phyloP scores from a whole-genome alignment of 441 rosid genomes.

The Metrosideros polymorpha region DNA sequence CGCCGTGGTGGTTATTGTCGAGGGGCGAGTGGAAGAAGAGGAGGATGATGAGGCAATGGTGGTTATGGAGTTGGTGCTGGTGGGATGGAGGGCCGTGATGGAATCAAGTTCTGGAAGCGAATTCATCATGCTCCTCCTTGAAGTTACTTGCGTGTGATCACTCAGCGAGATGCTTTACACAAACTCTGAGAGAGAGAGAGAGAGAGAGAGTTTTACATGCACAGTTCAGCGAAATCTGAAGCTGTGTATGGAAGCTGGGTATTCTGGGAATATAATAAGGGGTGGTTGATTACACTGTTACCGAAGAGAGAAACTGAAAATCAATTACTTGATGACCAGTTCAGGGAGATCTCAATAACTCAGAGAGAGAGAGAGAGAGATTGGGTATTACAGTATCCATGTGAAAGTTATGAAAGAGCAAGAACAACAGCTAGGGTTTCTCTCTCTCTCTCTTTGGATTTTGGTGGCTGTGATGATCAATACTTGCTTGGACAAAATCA shows the following conservation, averaged over 20 bases:
- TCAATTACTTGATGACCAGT: not conserved
- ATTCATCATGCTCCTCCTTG: not conserved
- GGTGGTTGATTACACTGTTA: not conserved
- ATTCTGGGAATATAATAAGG: not conserved
- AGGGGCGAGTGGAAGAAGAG: conserved; percentile 18
- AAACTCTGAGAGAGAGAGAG: not conserved
- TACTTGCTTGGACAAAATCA: not conserved
- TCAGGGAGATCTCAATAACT: not conserved
- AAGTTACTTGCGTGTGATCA: not conserved
- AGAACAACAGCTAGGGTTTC: not conserved
- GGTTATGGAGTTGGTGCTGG: not conserved
- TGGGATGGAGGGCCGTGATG: not conserved
- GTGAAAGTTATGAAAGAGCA: not conserved
- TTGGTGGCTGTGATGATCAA: not conserved
- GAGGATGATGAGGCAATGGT: conserved; percentile 16
- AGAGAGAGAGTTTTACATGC: not conserved
- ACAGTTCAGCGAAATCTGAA: not conserved
- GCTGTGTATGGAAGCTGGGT: not conserved
- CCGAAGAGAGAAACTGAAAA: not conserved
- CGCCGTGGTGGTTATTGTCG: conserved; percentile 12
- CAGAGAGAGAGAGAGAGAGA: not conserved
- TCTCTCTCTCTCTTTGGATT: not conserved
- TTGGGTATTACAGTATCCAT: not conserved
- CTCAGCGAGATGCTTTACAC: not conserved
- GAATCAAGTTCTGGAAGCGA: not conserved